phyloP scores from a whole-genome alignment of 225 moss, liverwort and hornwort genomes.

The Physcomitrium patens region DNA sequence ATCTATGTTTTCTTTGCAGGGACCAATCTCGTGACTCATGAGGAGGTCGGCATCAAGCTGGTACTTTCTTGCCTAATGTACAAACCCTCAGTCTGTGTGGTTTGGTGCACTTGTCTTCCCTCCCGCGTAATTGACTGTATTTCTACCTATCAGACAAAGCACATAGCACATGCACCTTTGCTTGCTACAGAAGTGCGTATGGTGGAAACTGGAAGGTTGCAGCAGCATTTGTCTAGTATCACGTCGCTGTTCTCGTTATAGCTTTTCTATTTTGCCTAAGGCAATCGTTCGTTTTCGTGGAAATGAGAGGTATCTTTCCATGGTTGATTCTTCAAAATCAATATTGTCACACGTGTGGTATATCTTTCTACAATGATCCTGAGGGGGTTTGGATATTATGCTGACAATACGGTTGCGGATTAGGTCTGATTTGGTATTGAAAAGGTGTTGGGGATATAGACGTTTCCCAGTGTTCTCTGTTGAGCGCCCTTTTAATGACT shows the following conservation, averaged over 20 bases:
- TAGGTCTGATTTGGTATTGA: slow-evolving; percentile 8
- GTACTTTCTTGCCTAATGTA: slow-evolving; percentile 48
- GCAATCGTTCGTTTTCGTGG: not conserved
- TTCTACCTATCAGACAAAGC: slow-evolving; percentile 2
- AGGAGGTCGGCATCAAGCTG: slow-evolving; percentile 99
- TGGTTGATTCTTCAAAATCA: not conserved
- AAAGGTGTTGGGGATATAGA: slow-evolving; percentile 15
- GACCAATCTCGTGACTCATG: slow-evolving; percentile 91
- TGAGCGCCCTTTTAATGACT: not conserved
- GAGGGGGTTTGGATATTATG: not conserved
- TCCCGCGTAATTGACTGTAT: not conserved
- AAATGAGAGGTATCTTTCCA: not conserved
- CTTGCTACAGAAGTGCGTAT: not conserved
- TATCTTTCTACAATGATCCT: not conserved
- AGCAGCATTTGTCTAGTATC: slow-evolving; percentile 8
- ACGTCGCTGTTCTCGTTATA: not conserved
- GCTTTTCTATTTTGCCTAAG: slow-evolving; percentile 1
- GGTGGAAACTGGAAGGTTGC: slow-evolving; percentile 3
- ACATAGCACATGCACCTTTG: not conserved
- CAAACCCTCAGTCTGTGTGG: slow-evolving; percentile 21
- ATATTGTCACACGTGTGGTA: not conserved
- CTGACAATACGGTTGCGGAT: not conserved
- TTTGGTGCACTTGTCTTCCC: not conserved
- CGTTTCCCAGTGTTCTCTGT: not conserved
- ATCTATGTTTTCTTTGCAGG: slow-evolving; percentile 50